Base-by-base conservation (phyloP, 495 filamentous ascomycete species). In the Penicillium cinerascens region DNA sequence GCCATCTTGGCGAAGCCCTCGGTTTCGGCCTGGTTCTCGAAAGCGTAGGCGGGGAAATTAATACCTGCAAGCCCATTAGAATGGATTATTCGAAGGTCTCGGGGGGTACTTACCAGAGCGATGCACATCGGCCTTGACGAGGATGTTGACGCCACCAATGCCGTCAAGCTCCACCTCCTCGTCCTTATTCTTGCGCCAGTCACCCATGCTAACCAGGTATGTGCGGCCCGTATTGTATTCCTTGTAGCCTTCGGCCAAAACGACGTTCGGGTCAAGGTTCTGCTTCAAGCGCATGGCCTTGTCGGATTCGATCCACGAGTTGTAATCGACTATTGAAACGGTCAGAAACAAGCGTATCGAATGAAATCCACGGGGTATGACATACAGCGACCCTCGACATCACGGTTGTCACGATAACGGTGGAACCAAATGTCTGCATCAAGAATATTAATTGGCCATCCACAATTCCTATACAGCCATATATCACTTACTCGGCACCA, bases 1-100 rank as follows among this genome's bases (percentile, higher is more conserved):
- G 93, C 93, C 93, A 98, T 98, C 68, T 89, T 92, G 40, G 93
- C 93, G 63, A 98, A 98, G 4, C 93, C 93, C 70, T 98, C 93
- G 5, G 93, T 98, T 71, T 98, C 93, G 55, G 93, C 93, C 74
- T 98, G 93, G 71, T 98, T 97, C 72, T 98, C 95, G 69, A 98
- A 98, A 15, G 93, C 82, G 66, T 98, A 98, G 66, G 87, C 83
- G 16, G 93, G 93, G 74, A 98, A 98, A 71, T 98, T 98, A 73
- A 98, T 90, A 37, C 92, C 92, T 92, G 9, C 3, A 11, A 27
- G 10, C 4, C 13, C 18, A 22, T 51, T 51, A 51, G 49, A 33
- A 23, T 11, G 15, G 18, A 10, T 23, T 3, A 16, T 6, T 17
- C 1, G 1, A 17, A 7, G 7, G 13, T 18, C 18, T 4, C 18